phyloP scores from a whole-genome alignment of 495 filamentous ascomycete genomes.

The Tuber microsphaerosporum region DNA sequence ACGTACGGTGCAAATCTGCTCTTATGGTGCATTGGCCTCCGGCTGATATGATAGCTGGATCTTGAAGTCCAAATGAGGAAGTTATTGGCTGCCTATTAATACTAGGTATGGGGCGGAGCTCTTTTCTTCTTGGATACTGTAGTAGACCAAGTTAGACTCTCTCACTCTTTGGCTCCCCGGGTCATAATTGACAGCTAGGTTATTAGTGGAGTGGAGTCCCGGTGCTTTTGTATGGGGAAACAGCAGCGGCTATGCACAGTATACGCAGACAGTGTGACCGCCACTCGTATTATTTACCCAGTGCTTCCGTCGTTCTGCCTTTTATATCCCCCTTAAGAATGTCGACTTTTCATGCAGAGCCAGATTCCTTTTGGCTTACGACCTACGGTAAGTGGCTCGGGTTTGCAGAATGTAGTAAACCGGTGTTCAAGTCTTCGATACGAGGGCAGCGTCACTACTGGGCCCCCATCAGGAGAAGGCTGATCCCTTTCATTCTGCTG shows the following conservation, averaged over 20 bases:
- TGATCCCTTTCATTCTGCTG: neutral
- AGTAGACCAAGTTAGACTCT: neutral
- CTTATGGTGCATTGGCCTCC: slow-evolving; percentile 13
- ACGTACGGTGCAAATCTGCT: slow-evolving; percentile 7
- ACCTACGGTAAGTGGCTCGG: neutral
- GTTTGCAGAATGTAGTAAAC: neutral
- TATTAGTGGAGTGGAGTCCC: neutral
- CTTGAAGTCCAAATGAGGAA: slow-evolving; percentile 31
- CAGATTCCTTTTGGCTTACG: neutral
- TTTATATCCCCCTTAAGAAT: slow-evolving; percentile 4
- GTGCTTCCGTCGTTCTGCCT: neutral
- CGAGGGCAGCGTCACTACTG: neutral
- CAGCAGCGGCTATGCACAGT: slow-evolving; percentile 1
- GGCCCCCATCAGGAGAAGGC: neutral
- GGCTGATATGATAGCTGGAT: slow-evolving; percentile 4
- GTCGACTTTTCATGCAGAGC: neutral
- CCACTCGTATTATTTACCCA: slow-evolving; percentile 2
- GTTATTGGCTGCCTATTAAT: slow-evolving; percentile 25
- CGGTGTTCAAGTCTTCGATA: neutral
- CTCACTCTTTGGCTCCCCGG: neutral
- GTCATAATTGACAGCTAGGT: neutral
- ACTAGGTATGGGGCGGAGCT: neutral
- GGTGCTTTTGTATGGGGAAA: neutral
- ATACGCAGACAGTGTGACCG: slow-evolving; percentile 2
- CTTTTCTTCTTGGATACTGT: neutral